Conservation (phyloP, 1,284 basidiomycete species). For the Agroathelia rolfsii region DNA sequence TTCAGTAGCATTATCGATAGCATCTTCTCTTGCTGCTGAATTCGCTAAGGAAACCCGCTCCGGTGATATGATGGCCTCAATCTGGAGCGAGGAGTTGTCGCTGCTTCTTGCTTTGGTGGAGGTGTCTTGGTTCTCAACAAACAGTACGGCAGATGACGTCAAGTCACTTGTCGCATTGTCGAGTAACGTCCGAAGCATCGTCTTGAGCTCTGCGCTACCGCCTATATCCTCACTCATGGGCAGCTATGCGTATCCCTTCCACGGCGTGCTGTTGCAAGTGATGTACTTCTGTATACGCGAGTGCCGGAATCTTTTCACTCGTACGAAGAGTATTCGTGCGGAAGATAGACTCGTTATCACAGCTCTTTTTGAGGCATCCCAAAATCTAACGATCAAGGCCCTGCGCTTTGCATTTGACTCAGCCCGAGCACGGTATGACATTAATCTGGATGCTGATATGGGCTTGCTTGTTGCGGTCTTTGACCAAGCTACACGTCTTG, state of each 20-base stretch:
- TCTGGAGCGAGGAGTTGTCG: constrained; percentile 69
- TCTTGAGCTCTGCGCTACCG: constrained; percentile 67
- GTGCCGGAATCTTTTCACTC: constrained; percentile 37
- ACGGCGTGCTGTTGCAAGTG: constrained; percentile 71
- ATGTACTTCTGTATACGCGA: constrained; percentile 70
- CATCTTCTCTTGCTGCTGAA: constrained; percentile 52
- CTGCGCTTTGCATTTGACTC: constrained; percentile 62
- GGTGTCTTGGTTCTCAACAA: constrained; percentile 63
- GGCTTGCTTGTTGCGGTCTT: constrained; percentile 76
- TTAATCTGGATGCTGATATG: constrained; percentile 70
- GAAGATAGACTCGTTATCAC: constrained; percentile 51
- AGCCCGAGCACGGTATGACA: constrained; percentile 44
- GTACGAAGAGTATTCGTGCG: constrained; percentile 43
- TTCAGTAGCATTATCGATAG: constrained; percentile 47
- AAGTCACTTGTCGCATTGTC: constrained; percentile 55
- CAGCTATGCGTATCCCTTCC: constrained; percentile 59
- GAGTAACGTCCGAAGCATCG: constrained; percentile 52
- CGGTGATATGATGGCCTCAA: constrained; percentile 79
- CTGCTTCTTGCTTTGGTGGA: constrained; percentile 73
- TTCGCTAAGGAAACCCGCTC: constrained; percentile 63
- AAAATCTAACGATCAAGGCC: constrained; percentile 60
- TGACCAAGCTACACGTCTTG: constrained; percentile 62
- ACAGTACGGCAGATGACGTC: constrained; percentile 46
- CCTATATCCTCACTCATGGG: constrained; percentile 71
- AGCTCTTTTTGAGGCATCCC: constrained; percentile 49